Evolutionary conservation across 345 rosid genomes (phyloP).

Genomic region (Ceriops zippeliana): DNA sequence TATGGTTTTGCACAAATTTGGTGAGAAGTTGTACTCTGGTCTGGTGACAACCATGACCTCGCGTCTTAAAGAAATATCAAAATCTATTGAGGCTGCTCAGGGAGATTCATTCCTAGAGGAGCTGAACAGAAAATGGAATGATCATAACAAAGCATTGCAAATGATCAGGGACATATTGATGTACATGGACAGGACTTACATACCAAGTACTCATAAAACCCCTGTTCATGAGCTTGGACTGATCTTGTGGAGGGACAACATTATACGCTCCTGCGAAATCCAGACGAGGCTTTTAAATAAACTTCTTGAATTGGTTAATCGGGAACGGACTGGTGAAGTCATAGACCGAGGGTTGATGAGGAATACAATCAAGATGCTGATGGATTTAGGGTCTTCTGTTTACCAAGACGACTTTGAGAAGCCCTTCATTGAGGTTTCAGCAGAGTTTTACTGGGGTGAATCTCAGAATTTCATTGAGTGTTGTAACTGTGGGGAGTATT

Average conservation of each 20-base stretch:
- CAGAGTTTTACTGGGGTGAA: slow-evolving; percentile 85
- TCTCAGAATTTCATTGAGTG: slow-evolving; percentile 88
- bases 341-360: slow-evolving; percentile 92
- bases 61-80: slow-evolving; percentile 77
- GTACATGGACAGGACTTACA: slow-evolving; percentile 97
- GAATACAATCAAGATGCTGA: slow-evolving; percentile 84
- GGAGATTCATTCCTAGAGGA: slow-evolving; percentile 89
- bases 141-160: slow-evolving; percentile 94
- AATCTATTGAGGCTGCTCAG: slow-evolving; percentile 80
- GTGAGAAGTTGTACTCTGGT: slow-evolving; percentile 81
- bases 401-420: slow-evolving; percentile 97
- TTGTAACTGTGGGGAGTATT: slow-evolving; percentile 92
- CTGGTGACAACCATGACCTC: slow-evolving; percentile 86
- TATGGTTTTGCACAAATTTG: slow-evolving; percentile 96
- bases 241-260: slow-evolving; percentile 86
- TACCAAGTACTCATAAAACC: slow-evolving; percentile 69
- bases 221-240: slow-evolving; percentile 94
- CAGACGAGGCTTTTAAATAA: slow-evolving; percentile 70
- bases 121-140: slow-evolving; percentile 94
- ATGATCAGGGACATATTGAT: slow-evolving; percentile 97
- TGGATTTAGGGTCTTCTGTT: slow-evolving; percentile 88
- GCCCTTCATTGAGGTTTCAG: slow-evolving; percentile 82
- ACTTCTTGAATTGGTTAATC: slow-evolving; percentile 71
- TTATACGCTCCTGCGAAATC: slow-evolving; percentile 66
- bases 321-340: slow-evolving; percentile 87